Conservation (phyloP, 2,329 filamentous ascomycete genomes). For the Colletotrichum salicis region DNA sequence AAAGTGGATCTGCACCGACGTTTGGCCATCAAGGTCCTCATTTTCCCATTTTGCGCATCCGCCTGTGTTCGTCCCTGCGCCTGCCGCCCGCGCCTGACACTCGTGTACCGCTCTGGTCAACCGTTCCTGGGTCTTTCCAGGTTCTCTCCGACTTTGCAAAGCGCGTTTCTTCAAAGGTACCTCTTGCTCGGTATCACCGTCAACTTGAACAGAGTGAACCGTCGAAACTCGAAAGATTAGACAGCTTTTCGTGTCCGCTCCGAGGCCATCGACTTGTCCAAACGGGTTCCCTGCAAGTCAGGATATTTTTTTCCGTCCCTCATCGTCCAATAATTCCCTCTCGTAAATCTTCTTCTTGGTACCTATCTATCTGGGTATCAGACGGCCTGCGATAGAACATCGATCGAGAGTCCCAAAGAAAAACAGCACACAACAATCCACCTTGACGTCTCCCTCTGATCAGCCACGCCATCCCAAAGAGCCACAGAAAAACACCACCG, state of each 20-base stretch:
- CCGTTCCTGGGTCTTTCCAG: conserved; percentile 1
- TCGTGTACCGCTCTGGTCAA: conserved; percentile 20
- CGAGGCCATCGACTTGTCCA: neutral
- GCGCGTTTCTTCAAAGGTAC: neutral
- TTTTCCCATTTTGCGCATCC: conserved; percentile 12
- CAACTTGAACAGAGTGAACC: neutral
- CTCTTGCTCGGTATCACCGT: neutral
- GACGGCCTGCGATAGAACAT: neutral
- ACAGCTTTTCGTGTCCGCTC: neutral
- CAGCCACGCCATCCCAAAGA: neutral
- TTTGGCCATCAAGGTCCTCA: conserved; percentile 35
- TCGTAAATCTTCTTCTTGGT: neutral
- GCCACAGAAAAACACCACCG: conserved; percentile 9
- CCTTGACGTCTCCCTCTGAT: conserved; percentile 7
- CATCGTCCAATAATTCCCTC: neutral
- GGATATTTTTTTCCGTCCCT: neutral
- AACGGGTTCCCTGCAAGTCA: neutral
- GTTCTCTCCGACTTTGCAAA: neutral
- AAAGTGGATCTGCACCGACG: conserved; percentile 7
- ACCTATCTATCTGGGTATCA: neutral
- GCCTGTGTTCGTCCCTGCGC: neutral
- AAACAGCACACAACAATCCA: neutral
- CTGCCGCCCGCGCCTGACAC: neutral
- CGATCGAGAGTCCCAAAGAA: neutral
- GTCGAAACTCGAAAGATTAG: conserved; percentile 7